phyloP scores from a whole-genome alignment of 2,329 filamentous ascomycete genomes.

The Nothopassalora personata region DNA sequence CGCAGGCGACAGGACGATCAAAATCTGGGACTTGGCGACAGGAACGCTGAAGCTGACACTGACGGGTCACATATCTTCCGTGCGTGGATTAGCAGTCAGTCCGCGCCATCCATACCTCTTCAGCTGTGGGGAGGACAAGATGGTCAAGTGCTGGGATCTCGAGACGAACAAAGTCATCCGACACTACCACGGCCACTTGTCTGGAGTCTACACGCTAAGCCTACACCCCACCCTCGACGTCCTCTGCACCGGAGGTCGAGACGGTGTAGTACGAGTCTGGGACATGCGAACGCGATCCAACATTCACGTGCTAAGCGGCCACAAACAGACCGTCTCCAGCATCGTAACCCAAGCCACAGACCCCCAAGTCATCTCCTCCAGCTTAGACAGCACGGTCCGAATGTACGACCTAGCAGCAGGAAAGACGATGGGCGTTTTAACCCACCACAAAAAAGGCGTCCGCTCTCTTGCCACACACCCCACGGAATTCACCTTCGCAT shows the following conservation, averaged over 20 bases:
- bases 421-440: constrained; percentile 92
- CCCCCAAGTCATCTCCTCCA: constrained; percentile 90
- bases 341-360: constrained; percentile 93
- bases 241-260: constrained; percentile 86
- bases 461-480: constrained; percentile 79
- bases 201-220: constrained; percentile 86
- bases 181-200: constrained; percentile 95
- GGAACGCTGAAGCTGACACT: constrained; percentile 79
- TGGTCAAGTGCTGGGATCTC: constrained; percentile 99
- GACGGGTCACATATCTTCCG: constrained; percentile 90
- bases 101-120: constrained; percentile 94
- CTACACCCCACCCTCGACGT: constrained; percentile 95
- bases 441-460: constrained; percentile 97
- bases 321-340: constrained; percentile 84
- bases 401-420: constrained; percentile 95
- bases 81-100: constrained; percentile 85
- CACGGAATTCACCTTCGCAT: constrained; percentile 92
- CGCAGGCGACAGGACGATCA: constrained; percentile 92
- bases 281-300: constrained; percentile 97
- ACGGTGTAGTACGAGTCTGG: constrained; percentile 93
- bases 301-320: constrained; percentile 85
- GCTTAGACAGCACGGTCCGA: constrained; percentile 82
- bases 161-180: constrained; percentile 99
- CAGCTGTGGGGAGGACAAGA: constrained; percentile 97
- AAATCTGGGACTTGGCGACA: constrained; percentile 94